Percentiles rank a stretch among this genome's conserved stretches.
These are phyloP conservation scores for Kurtzmaniella cleridarum DNA, from an alignment of 805 yeast species.

Conservation along the genomic window DNA sequence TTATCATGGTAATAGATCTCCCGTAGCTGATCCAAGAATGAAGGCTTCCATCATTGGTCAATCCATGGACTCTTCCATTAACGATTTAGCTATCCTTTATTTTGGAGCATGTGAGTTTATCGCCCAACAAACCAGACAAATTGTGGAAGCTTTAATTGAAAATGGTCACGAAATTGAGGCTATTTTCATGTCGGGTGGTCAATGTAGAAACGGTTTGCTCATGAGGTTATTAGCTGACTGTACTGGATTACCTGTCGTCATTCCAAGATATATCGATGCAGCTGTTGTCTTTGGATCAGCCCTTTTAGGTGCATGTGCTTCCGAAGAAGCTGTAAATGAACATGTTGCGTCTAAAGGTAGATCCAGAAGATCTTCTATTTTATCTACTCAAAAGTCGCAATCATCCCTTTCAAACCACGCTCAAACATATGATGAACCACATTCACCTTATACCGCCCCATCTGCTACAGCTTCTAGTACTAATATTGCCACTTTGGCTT, in stretches of 20 bases:
- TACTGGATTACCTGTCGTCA: slow-evolving; percentile 84
- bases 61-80: slow-evolving; percentile 82
- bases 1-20: slow-evolving; percentile 93
- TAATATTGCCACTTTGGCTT: slow-evolving; percentile 48
- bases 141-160: slow-evolving; percentile 75
- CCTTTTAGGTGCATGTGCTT: slow-evolving; percentile 89
- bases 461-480: slow-evolving; percentile 69
- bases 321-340: slow-evolving; percentile 51
- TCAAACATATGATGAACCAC: slow-evolving; percentile 27
- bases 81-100: slow-evolving; percentile 79
- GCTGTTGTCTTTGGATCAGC: slow-evolving; percentile 98
- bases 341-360: slow-evolving; percentile 28
- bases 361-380: slow-evolving; percentile 29
- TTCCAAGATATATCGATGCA: slow-evolving; percentile 93
- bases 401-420: slow-evolving; percentile 19
- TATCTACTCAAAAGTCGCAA: slow-evolving; percentile 25
- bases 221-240: slow-evolving; percentile 90
- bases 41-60: slow-evolving; percentile 88
- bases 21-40: slow-evolving; percentile 95
- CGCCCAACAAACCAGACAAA: slow-evolving; percentile 96
- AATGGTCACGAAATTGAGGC: slow-evolving; percentile 74
- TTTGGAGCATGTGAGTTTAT: slow-evolving; percentile 95
- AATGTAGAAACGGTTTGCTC: slow-evolving; percentile 84
- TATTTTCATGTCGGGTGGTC: slow-evolving; percentile 93
- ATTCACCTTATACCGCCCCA: slow-evolving; percentile 75